Evolutionary conservation across 225 moss, liverwort and hornwort genomes (phyloP).

Genomic region (Marchantia paleacea): DNA sequence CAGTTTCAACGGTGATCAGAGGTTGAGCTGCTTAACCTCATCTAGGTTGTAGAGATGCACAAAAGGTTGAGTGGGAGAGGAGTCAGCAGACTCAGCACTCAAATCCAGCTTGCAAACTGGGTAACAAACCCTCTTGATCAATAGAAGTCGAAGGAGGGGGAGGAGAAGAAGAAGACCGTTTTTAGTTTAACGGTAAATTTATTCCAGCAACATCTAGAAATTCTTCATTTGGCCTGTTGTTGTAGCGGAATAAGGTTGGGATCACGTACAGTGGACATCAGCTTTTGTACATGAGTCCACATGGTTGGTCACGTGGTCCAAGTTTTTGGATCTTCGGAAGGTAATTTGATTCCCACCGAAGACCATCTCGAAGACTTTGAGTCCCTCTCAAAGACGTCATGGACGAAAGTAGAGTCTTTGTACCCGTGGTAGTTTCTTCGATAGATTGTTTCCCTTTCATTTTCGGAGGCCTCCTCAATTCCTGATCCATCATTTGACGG

Average conservation of each 20-base stretch:
- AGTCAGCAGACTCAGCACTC: neutral
- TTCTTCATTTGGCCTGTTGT: neutral
- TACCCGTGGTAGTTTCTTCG: neutral
- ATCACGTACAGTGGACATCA: neutral
- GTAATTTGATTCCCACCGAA: neutral
- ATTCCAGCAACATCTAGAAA: neutral
- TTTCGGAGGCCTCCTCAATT: neutral
- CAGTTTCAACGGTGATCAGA: neutral
- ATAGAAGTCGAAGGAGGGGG: neutral
- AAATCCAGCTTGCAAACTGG: neutral
- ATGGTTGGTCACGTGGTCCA: constrained; percentile 12
- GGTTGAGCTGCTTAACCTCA: neutral
- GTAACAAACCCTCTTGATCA: neutral
- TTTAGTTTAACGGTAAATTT: neutral
- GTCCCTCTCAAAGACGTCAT: neutral
- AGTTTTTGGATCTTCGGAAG: neutral
- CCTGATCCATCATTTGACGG: neutral
- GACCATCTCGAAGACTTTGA: constrained; percentile 1
- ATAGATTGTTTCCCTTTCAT: neutral
- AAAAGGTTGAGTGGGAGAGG: too few relatives aligned
- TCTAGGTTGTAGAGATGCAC: neutral
- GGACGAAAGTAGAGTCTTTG: neutral
- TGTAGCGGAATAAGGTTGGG: neutral
- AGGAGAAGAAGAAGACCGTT: neutral
- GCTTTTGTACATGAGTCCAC: neutral